These are phyloP conservation scores for Arctostaphylos glauca DNA, from an alignment of 148 eudicot genomes.

Conservation along the genomic window DNA sequence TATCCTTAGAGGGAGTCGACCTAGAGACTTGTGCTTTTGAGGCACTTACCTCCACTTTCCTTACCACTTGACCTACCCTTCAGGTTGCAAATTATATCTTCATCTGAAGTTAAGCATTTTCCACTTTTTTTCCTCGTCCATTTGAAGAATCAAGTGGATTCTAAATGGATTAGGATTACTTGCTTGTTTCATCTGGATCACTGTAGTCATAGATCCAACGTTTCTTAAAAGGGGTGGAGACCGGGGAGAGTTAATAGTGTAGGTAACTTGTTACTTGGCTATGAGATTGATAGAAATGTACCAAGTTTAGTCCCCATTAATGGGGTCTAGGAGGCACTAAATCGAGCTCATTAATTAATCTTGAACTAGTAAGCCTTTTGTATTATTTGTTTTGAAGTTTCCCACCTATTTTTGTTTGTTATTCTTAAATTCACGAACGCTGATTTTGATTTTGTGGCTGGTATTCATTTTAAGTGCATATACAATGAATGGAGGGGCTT, in stretches of 20 bases:
- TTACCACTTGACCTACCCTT: no score
- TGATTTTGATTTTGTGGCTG: conserved; percentile 9
- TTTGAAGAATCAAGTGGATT: background rate
- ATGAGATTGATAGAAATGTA: background rate
- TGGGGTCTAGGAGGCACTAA: background rate
- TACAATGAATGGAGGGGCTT: conserved; percentile 74
- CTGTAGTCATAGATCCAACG: background rate
- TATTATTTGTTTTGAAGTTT: background rate
- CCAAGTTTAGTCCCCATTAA: background rate
- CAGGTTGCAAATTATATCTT: background rate
- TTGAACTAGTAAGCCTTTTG: background rate
- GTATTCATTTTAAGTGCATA: conserved; percentile 54
- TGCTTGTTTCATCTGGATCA: background rate
- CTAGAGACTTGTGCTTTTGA: no score
- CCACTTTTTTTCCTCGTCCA: background rate
- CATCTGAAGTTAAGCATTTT: background rate
- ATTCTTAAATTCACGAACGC: background rate
- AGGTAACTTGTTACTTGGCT: background rate
- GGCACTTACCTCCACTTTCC: no score
- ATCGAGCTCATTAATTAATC: background rate
- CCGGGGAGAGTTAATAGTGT: background rate
- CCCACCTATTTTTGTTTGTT: background rate
- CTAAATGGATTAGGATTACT: background rate
- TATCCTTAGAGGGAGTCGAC: no score
- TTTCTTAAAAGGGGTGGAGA: background rate